A percentile compares a stretch with the other conserved stretches of the same genome.
Conservation (phyloP, 139 green algal species). For the Axilococcus clingmanii region DNA sequence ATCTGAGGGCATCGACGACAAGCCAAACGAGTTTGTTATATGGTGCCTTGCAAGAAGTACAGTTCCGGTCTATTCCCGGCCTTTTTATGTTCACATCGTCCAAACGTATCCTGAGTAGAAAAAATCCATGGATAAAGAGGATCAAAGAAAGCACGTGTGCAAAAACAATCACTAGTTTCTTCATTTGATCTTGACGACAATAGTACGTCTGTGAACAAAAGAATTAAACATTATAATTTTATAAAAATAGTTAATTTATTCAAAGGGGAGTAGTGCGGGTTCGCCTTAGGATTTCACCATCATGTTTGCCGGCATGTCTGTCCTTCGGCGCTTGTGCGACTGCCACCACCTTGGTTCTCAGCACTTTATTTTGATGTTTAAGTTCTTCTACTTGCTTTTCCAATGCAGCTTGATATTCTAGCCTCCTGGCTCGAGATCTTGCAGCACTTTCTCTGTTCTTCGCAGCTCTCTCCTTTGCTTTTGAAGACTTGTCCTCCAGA, state of each 20-base stretch:
- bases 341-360: conserved; percentile 22
- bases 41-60: not conserved
- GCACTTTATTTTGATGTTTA: conserved; percentile 22
- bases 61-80: not conserved
- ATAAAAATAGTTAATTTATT: not conserved
- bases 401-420: conserved; percentile 36
- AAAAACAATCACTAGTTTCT: not conserved
- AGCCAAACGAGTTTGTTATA: conserved; percentile 51
- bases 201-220: conserved; percentile 5
- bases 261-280: conserved; percentile 24
- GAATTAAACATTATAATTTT: not conserved
- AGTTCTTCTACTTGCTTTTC: conserved; percentile 36
- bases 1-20: conserved; percentile 72
- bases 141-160: conserved; percentile 16
- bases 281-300: conserved; percentile 29
- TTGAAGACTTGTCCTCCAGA: no score
- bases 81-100: no score
- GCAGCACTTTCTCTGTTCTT: conserved; percentile 51
- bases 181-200: no score
- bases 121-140: conserved; percentile 68
- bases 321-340: conserved; percentile 12
- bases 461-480: no score
- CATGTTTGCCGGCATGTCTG: conserved; percentile 12
- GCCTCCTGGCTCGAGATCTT: conserved; percentile 28
- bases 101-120: conserved; percentile 74